Evolutionary conservation across 139 green algal species (phyloP).

Genomic region (Diplosphaera chodatii): DNA sequence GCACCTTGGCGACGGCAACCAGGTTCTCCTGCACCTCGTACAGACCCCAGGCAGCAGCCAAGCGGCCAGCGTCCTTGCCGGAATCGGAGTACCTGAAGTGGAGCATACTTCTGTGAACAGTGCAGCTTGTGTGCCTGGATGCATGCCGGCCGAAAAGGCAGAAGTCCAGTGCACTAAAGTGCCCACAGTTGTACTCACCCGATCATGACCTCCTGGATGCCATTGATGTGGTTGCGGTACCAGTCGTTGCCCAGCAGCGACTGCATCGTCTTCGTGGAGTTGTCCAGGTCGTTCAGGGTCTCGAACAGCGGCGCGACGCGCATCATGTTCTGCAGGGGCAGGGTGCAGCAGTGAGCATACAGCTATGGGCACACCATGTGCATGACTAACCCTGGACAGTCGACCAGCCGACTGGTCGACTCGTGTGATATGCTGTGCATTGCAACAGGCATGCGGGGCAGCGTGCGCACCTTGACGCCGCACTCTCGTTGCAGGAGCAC

Average conservation of each 20-base stretch:
- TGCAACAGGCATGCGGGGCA: too few species aligned
- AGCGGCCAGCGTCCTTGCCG: slow-evolving; percentile 92
- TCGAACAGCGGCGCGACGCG: slow-evolving; percentile 95
- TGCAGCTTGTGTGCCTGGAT: too few species aligned
- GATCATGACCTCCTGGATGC: slow-evolving; percentile 88
- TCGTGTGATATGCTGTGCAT: too few species aligned
- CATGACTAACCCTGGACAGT: too few species aligned
- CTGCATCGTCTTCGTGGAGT: slow-evolving; percentile 36
- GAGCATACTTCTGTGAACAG: too few species aligned
- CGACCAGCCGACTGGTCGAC: too few species aligned
- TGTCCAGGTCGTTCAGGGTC: slow-evolving; percentile 81
- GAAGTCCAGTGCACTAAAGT: too few species aligned
- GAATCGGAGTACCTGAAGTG: slow-evolving; percentile 82
- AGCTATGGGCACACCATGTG: too few species aligned
- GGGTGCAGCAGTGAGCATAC: too few species aligned
- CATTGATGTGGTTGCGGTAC: slow-evolving; percentile 63
- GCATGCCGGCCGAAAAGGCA: too few species aligned
- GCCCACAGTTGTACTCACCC: slow-evolving; percentile 23
- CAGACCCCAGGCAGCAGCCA: slow-evolving; percentile 89
- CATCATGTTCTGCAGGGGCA: slow-evolving; percentile 40
- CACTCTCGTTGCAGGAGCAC: slow-evolving; percentile 70
- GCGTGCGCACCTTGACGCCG: slow-evolving; percentile 5
- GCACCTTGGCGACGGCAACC: slow-evolving; percentile 41
- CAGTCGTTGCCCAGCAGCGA: slow-evolving; percentile 44
- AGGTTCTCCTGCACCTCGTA: slow-evolving; percentile 65